phyloP scores from a whole-genome alignment of 2,329 filamentous ascomycete genomes.

The Lachnellula hyalina region DNA sequence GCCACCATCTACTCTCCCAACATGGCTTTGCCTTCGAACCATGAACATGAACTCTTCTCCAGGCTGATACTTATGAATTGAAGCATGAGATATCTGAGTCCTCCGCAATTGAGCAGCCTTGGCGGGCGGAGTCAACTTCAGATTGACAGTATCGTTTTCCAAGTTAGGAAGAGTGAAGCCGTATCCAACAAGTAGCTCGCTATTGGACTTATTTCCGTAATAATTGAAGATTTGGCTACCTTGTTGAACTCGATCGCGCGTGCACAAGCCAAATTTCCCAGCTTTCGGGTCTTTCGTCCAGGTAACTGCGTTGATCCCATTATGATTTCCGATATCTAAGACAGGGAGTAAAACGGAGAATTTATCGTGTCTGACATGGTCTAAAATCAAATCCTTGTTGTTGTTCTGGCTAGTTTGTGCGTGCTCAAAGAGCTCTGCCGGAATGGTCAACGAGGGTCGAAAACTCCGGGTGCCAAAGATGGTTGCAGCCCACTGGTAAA shows the following conservation, averaged over 20 bases:
- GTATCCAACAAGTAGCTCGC: constrained; percentile 61
- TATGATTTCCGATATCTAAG: constrained; percentile 69
- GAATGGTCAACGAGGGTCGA: constrained; percentile 48
- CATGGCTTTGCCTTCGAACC: constrained; percentile 1
- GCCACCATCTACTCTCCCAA: neutral
- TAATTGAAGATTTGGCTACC: constrained; percentile 61
- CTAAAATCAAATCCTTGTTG: constrained; percentile 1
- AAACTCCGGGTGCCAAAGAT: constrained; percentile 64
- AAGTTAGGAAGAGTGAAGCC: constrained; percentile 51
- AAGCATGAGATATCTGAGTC: constrained; percentile 18
- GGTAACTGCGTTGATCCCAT: constrained; percentile 50
- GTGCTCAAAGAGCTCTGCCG: constrained; percentile 24
- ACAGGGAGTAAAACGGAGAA: constrained; percentile 62
- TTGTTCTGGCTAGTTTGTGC: neutral
- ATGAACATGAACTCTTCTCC: constrained; percentile 27
- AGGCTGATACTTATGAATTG: neutral
- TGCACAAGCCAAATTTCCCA: constrained; percentile 39
- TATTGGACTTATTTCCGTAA: constrained; percentile 72
- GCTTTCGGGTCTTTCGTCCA: constrained; percentile 49
- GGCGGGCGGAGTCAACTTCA: constrained; percentile 21
- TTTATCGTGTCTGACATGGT: constrained; percentile 19
- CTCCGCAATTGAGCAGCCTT: constrained; percentile 17
- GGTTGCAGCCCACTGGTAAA: constrained; percentile 61
- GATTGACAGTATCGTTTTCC: constrained; percentile 31
- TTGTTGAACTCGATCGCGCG: constrained; percentile 39